phyloP scores from a whole-genome alignment of 225 moss, liverwort and hornwort species.

The Takakia lepidozioides region DNA sequence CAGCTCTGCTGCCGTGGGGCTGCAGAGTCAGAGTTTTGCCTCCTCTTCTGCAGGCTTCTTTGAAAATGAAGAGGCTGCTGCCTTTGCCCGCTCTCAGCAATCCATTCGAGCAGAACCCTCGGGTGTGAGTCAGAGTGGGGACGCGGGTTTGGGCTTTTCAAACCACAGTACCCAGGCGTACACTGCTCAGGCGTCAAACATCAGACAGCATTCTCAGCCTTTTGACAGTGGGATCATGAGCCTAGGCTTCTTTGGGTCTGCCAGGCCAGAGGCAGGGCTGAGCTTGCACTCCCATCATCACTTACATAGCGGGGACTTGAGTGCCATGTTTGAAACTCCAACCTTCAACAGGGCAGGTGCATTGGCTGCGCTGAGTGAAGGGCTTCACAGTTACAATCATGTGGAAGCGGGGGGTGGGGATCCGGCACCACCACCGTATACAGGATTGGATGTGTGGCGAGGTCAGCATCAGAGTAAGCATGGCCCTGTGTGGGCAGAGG shows the following conservation, averaged over 20 bases:
- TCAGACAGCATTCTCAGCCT: constrained; percentile 9
- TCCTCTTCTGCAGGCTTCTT: constrained; percentile 28
- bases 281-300: constrained; percentile 28
- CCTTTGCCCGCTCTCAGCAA: constrained; percentile 26
- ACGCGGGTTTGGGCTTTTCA: constrained; percentile 16
- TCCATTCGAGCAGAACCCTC: constrained; percentile 24
- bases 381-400: constrained; percentile 29
- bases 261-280: constrained; percentile 22
- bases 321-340: constrained; percentile 40
- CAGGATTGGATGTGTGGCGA: constrained; percentile 31
- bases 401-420: constrained; percentile 24
- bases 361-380: constrained; percentile 29
- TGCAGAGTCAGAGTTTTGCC: constrained; percentile 29
- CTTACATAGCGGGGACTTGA: constrained; percentile 33
- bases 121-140: constrained; percentile 24
- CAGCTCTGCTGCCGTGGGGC: constrained; percentile 18
- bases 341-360: constrained; percentile 22
- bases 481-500: constrained; percentile 15
- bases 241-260: constrained; percentile 28
- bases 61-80: constrained; percentile 20
- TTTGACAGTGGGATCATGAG: constrained; percentile 35
- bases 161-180: constrained; percentile 20
- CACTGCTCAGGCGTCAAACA: background rate
- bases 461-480: constrained; percentile 17
- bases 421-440: constrained; percentile 8